These are phyloP conservation scores for Aspergillus calidoustus DNA, from an alignment of 2,329 filamentous ascomycete genomes.

Conservation along the genomic window DNA sequence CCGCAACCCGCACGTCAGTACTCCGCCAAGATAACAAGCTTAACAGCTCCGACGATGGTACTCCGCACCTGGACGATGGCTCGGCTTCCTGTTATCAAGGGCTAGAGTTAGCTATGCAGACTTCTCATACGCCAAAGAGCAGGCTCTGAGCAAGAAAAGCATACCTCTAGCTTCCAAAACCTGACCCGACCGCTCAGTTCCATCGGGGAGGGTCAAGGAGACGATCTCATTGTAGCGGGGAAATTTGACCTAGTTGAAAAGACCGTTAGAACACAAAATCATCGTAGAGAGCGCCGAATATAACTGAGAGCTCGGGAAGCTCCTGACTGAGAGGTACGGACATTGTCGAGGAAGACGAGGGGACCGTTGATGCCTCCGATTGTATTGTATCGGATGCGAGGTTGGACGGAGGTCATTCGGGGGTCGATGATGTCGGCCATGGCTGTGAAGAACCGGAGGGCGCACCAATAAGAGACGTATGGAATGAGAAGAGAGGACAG, in stretches of 20 bases:
- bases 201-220: conserved; percentile 92
- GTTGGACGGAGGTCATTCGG: conserved; percentile 62
- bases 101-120: conserved; percentile 24
- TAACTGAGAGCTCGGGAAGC: conserved; percentile 1
- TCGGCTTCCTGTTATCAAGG: conserved; percentile 69
- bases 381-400: conserved; percentile 92
- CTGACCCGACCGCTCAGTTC: conserved; percentile 89
- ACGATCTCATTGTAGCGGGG: conserved; percentile 98
- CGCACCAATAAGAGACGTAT: conserved; percentile 13
- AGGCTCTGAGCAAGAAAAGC: not conserved
- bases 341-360: conserved; percentile 96
- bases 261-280: conserved; percentile 23
- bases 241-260: conserved; percentile 79
- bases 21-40: conserved; percentile 16
- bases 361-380: conserved; percentile 97
- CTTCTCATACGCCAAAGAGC: not conserved
- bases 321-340: conserved; percentile 51
- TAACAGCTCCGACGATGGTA: conserved; percentile 14
- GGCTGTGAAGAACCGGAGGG: conserved; percentile 14
- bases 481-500: conserved; percentile 10
- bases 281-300: not conserved
- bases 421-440: conserved; percentile 51
- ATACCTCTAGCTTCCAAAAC: conserved; percentile 96
- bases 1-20: conserved; percentile 31
- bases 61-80: conserved; percentile 85